Evolutionary conservation across 2,329 filamentous ascomycete species (phyloP), one percentile per base, ranked within the genome.

Genomic region (Endoconidiophora laricicola): DNA sequence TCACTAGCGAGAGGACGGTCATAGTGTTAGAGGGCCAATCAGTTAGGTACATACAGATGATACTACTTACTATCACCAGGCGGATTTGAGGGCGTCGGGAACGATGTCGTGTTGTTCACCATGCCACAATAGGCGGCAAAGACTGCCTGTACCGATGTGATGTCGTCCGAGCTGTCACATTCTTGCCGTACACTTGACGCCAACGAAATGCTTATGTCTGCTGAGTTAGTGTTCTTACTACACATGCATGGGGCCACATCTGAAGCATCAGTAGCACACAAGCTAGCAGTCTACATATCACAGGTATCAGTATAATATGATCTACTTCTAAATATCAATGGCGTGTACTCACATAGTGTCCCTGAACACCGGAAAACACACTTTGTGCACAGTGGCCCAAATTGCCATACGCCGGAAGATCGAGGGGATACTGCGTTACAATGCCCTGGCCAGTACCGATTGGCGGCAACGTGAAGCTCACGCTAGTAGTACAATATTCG

Each of bases 41-140:
- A 22, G 52, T 56, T 39, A 56, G 52, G 1, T 6, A 18, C 7
- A 26, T 12, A 18, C 16, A 22, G n/a, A 18, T 14, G 20, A 6
- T 1, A 22, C 33, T 26, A 65, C 69, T 54, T 56, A 73, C 69
- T 72, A 53, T 74, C 66, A 41, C 73, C 73, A 0, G 72, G 70
- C 5, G 72, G 72, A 24, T 63, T 58, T 0, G 66, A 60, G 1
- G 69, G 65, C 3, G 59, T 55, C 1, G 71, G 69, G 54, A 77
- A 74, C 0, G 62, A 63, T 0, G 69, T 69, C 0, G 69, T 73
- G 49, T 71, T 73, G 10, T 66, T 55, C 42, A 66, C 67, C 57
- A 76, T 64, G 20, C 63, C 65, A 56, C 73, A 77, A 56, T 74
- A 76, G 2, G 69, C 71, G 4, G 62, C 64, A 50, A 72, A 66